Conservation (phyloP, 768 basidiomycete species). For the Tricholoma saponaceum region DNA sequence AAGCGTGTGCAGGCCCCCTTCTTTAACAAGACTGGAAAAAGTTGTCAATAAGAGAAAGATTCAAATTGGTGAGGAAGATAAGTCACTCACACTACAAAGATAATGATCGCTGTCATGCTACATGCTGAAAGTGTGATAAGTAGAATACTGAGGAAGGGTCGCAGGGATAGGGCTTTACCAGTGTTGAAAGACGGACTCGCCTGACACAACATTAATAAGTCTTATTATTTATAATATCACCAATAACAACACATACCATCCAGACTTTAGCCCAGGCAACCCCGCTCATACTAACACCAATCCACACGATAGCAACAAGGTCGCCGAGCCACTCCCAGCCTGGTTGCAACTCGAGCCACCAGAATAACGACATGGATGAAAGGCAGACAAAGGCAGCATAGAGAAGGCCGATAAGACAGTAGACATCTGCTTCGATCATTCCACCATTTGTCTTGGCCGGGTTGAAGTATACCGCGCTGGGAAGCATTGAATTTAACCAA, state of each 20-base stretch:
- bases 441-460: slow-evolving; percentile 91
- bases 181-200: slow-evolving; percentile 85
- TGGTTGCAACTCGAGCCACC: slow-evolving; percentile 68
- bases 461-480: slow-evolving; percentile 82
- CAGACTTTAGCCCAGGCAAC: slow-evolving; percentile 91
- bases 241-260: slow-evolving; percentile 45
- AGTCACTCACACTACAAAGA: slow-evolving; percentile 70
- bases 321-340: slow-evolving; percentile 78
- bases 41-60: slow-evolving; percentile 3
- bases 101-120: slow-evolving; percentile 79
- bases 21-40: slow-evolving; percentile 67
- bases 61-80: neutral
- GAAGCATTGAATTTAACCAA: neutral
- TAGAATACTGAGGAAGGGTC: neutral
- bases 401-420: slow-evolving; percentile 64
- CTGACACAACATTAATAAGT: slow-evolving; percentile 16
- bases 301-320: slow-evolving; percentile 69
- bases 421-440: slow-evolving; percentile 89
- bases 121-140: slow-evolving; percentile 45
- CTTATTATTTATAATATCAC: neutral
- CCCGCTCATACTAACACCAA: slow-evolving; percentile 76
- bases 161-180: slow-evolving; percentile 36
- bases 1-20: slow-evolving; percentile 77
- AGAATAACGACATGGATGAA: slow-evolving; percentile 72
- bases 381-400: slow-evolving; percentile 74